Percentiles rank a stretch among this genome's conserved stretches.
phyloP scores from a whole-genome alignment of 495 filamentous ascomycete genomes.

The Jackrogersella multiformis region DNA sequence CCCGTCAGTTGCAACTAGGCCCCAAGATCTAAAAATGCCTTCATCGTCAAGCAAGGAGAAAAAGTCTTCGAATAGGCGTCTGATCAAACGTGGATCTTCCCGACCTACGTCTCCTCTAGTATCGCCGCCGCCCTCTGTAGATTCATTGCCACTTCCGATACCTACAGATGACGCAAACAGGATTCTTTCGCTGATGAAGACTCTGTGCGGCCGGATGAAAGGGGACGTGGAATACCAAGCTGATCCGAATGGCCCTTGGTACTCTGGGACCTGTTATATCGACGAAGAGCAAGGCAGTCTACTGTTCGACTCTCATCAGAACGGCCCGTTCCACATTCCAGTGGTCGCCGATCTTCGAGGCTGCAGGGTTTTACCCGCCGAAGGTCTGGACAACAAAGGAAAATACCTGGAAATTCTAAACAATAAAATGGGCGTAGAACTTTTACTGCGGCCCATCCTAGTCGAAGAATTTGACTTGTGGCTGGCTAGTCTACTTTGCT shows the following conservation, averaged over 20 bases:
- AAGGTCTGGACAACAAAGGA: conserved; percentile 67
- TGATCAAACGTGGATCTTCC: conserved; percentile 59
- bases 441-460: conserved; percentile 78
- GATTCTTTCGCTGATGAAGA: conserved; percentile 73
- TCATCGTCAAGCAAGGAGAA: conserved; percentile 56
- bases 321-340: conserved; percentile 56
- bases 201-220: conserved; percentile 72
- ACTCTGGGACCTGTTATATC: conserved; percentile 69
- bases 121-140: conserved; percentile 58
- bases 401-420: conserved; percentile 85
- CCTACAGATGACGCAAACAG: conserved; percentile 69
- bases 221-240: conserved; percentile 73
- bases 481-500: conserved; percentile 92
- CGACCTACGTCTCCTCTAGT: conserved; percentile 60
- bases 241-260: conserved; percentile 65
- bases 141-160: conserved; percentile 64
- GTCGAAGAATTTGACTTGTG: conserved; percentile 85
- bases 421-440: conserved; percentile 70
- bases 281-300: conserved; percentile 72
- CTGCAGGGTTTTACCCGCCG: conserved; percentile 78
- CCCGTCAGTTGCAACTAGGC: conserved; percentile 48
- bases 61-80: conserved; percentile 51
- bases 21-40: conserved; percentile 49
- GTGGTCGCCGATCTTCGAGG: conserved; percentile 84
- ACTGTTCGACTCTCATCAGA: conserved; percentile 67